These are phyloP conservation scores for Tuber brumale DNA, from an alignment of 495 filamentous ascomycete species.

Conservation along the genomic window DNA sequence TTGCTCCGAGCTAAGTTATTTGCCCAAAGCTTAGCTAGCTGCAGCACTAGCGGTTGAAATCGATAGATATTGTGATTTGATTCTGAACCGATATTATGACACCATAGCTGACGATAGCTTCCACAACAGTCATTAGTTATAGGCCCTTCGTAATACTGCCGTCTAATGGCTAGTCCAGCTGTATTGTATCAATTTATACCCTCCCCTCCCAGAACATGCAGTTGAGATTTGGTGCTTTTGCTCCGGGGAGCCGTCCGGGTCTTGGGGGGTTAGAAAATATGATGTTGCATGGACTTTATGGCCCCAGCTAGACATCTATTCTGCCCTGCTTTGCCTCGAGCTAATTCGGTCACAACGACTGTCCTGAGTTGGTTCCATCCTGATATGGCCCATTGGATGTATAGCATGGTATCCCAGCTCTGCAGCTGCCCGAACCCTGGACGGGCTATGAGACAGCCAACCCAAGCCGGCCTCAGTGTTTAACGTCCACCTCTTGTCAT, in stretches of 20 bases:
- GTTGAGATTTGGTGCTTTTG: not conserved
- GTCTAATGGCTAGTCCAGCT: not conserved
- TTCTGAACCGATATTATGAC: not conserved
- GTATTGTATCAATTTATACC: not conserved
- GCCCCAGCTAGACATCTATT: not conserved
- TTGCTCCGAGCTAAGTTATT: not conserved
- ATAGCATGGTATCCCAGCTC: not conserved
- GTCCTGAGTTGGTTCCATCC: not conserved
- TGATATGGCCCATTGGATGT: not conserved
- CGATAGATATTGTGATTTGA: not conserved
- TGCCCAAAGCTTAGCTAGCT: not conserved
- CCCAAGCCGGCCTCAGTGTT: not conserved
- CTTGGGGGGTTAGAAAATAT: not conserved
- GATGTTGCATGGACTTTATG: not conserved
- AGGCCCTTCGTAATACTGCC: not conserved
- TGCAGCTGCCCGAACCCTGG: not conserved
- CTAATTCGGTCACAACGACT: not conserved
- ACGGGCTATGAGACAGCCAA: not conserved
- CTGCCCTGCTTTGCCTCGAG: not conserved
- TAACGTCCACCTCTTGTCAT: not conserved
- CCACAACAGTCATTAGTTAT: not conserved
- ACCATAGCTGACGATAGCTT: not conserved
- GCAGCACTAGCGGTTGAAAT: not conserved
- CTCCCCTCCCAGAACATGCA: not conserved
- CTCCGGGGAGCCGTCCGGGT: not conserved